phyloP scores from a whole-genome alignment of 768 basidiomycete genomes.

The Termitomyces sp. region DNA sequence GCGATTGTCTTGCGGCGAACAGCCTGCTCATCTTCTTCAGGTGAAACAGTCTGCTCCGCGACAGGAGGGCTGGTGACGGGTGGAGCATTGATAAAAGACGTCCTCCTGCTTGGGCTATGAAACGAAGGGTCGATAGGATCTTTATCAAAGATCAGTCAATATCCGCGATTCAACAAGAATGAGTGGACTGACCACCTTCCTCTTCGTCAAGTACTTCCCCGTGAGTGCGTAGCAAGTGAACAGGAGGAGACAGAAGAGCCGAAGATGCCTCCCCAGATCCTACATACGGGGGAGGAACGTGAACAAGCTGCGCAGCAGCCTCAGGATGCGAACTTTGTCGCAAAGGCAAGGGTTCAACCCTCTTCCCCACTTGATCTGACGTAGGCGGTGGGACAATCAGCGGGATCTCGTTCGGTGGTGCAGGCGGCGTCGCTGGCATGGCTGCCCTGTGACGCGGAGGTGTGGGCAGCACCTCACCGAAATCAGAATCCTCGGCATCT shows the following conservation, averaged over 20 bases:
- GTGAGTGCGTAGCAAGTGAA: background rate
- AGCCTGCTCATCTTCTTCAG: conserved; percentile 40
- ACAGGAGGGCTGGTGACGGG: conserved; percentile 5
- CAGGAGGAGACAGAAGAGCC: conserved; percentile 19
- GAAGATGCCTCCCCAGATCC: conserved; percentile 13
- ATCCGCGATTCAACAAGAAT: background rate
- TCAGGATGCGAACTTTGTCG: conserved; percentile 10
- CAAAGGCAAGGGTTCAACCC: conserved; percentile 10
- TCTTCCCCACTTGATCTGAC: conserved; percentile 6
- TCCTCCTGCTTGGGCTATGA: conserved; percentile 42
- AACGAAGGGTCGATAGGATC: conserved; percentile 69
- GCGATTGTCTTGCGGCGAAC: conserved; percentile 68
- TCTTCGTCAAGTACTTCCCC: conserved; percentile 51
- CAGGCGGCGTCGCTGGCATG: conserved; percentile 10
- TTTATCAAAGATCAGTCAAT: conserved; percentile 16
- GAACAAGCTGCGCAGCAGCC: background rate
- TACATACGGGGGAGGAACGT: conserved; percentile 7
- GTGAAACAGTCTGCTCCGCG: conserved; percentile 9
- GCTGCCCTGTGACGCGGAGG: conserved; percentile 16
- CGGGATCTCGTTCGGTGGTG: conserved; percentile 13
- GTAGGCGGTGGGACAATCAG: conserved; percentile 18
- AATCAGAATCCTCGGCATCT: conserved; percentile 26
- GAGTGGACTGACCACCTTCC: conserved; percentile 46
- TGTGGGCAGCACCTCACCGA: conserved; percentile 29
- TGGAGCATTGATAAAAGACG: conserved; percentile 24